These are phyloP conservation scores for Triticum turgidum DNA, from an alignment of 176 grass and related monocot genomes.

Conservation along the genomic window DNA sequence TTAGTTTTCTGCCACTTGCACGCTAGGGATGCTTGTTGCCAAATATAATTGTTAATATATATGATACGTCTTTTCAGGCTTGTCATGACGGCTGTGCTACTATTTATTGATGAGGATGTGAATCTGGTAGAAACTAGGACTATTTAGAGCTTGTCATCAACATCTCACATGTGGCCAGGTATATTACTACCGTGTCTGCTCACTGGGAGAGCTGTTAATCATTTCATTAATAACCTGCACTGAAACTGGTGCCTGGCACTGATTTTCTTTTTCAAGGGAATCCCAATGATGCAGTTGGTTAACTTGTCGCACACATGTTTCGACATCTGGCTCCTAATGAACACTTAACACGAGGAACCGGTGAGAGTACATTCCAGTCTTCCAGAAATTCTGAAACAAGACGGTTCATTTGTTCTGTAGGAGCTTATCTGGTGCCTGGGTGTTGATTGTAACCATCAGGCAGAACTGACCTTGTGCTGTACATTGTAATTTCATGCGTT, in stretches of 20 bases:
- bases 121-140: constrained; percentile 61
- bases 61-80: constrained; percentile 54
- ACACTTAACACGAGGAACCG: neutral
- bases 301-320: neutral
- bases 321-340: neutral
- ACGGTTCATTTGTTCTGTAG: neutral
- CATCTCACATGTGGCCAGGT: constrained; percentile 26
- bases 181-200: neutral
- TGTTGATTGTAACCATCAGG: constrained; percentile 20
- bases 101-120: constrained; percentile 80
- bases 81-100: constrained; percentile 74
- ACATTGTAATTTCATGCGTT: constrained; percentile 14
- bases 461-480: constrained; percentile 1
- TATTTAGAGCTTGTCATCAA: constrained; percentile 44
- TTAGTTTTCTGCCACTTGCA: neutral
- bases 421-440: constrained; percentile 1
- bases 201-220: neutral
- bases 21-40: neutral
- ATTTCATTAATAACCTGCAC: neutral
- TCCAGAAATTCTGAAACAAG: neutral
- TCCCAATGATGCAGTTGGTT: constrained; percentile 1
- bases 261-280: constrained; percentile 6
- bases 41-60: constrained; percentile 12
- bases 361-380: neutral
- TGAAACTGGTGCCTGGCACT: neutral